phyloP scores from a whole-genome alignment of 805 yeast species.

The Candida palmyrensis region DNA sequence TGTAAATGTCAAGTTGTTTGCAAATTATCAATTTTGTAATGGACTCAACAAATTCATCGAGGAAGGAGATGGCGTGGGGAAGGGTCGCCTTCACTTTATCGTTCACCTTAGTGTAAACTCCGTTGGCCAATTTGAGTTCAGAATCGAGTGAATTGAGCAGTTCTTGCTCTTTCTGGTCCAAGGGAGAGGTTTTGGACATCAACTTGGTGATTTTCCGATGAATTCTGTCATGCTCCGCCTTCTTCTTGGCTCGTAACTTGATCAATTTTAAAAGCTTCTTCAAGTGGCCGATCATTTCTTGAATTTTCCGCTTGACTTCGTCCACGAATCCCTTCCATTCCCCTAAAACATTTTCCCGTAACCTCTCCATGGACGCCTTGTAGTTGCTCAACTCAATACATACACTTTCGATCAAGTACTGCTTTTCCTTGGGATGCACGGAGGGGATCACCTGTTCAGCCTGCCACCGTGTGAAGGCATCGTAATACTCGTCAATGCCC shows the following conservation, averaged over 20 bases:
- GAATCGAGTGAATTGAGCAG: conserved; percentile 27
- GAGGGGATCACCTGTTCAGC: conserved; percentile 22
- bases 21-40: conserved; percentile 34
- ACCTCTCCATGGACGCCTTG: conserved; percentile 14
- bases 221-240: conserved; percentile 35
- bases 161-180: conserved; percentile 33
- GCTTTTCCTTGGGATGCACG: conserved; percentile 35
- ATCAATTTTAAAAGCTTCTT: conserved; percentile 34
- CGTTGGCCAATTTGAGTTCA: conserved; percentile 23
- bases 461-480: conserved; percentile 23
- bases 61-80: conserved; percentile 41
- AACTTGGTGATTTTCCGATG: conserved; percentile 34
- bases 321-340: conserved; percentile 18
- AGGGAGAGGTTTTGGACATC: conserved; percentile 22
- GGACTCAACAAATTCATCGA: conserved; percentile 46
- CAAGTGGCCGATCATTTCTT: conserved; percentile 35
- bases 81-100: conserved; percentile 34
- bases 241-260: conserved; percentile 40
- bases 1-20: conserved; percentile 31
- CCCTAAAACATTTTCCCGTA: conserved; percentile 12
- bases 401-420: conserved; percentile 17
- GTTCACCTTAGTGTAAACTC: conserved; percentile 30
- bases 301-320: conserved; percentile 28
- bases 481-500: conserved; percentile 25
- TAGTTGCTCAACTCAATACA: conserved; percentile 24